Evolutionary conservation across 2,329 filamentous ascomycete species (phyloP).

Genomic region (Venturia oleaginea): DNA sequence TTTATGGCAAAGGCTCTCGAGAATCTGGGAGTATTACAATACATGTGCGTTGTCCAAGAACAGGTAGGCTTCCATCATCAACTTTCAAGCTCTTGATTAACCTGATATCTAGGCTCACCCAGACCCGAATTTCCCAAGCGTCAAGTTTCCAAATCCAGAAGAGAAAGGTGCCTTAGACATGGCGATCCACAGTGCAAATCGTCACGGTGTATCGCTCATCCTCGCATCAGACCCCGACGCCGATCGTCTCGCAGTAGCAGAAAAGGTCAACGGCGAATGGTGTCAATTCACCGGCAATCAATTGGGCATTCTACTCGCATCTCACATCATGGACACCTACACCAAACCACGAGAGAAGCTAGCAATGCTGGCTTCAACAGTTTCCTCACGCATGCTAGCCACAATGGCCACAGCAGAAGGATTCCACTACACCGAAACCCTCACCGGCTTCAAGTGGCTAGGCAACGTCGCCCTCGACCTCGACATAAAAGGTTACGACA

Average conservation of each 20-base stretch:
- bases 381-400: conserved; percentile 54
- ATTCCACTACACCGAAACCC: conserved; percentile 50
- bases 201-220: conserved; percentile 40
- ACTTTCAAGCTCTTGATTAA: not conserved
- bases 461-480: conserved; percentile 51
- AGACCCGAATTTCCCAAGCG: conserved; percentile 54
- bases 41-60: conserved; percentile 39
- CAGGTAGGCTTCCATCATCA: conserved; percentile 26
- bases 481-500: conserved; percentile 38
- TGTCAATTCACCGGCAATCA: conserved; percentile 58
- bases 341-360: conserved; percentile 32
- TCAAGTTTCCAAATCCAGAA: conserved; percentile 57
- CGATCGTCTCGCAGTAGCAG: conserved; percentile 53
- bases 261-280: conserved; percentile 49
- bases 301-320: conserved; percentile 51
- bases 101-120: conserved; percentile 33
- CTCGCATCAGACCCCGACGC: conserved; percentile 58
- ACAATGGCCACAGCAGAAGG: conserved; percentile 46
- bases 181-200: conserved; percentile 47
- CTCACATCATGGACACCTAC: conserved; percentile 45
- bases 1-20: conserved; percentile 36
- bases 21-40: conserved; percentile 30
- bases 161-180: conserved; percentile 54
- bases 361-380: conserved; percentile 53
- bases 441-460: conserved; percentile 62